These are phyloP conservation scores for Ophiostoma perfectum DNA, from an alignment of 2,329 filamentous ascomycete genomes.

Conservation along the genomic window DNA sequence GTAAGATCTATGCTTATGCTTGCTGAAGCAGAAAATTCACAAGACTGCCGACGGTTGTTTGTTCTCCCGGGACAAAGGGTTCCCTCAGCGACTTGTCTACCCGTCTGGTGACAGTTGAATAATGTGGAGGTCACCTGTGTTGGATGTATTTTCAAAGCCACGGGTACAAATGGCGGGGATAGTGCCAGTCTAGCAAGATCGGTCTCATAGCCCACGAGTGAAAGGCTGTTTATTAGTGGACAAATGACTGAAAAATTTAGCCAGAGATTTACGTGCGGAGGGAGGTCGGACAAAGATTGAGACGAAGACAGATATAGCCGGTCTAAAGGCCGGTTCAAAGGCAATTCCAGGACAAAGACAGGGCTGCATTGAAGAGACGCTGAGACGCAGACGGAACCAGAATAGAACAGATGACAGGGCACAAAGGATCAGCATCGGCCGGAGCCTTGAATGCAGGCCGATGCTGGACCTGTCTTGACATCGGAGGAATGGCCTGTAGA, in stretches of 20 bases:
- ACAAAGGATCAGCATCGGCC: no score
- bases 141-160: not conserved
- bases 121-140: constrained; percentile 5
- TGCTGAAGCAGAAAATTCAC: not conserved
- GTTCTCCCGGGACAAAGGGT: not conserved
- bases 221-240: not conserved
- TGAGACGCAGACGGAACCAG: not conserved
- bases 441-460: no score
- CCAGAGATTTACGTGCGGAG: not conserved
- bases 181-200: no score
- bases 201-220: not conserved
- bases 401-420: no score
- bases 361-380: not conserved
- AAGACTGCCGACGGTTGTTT: not conserved
- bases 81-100: not conserved
- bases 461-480: no score
- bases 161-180: constrained; percentile 5
- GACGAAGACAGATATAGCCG: not conserved
- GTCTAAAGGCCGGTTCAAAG: constrained; percentile 1
- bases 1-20: constrained; percentile 2
- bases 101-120: constrained; percentile 1
- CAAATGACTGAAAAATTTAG: not conserved
- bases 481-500: no score
- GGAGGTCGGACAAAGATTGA: not conserved
- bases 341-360: not conserved